Percentiles rank a stretch among this genome's conserved stretches.
These are phyloP conservation scores for Atkinsonella hypoxylon DNA, from an alignment of 2,329 filamentous ascomycete genomes.

Conservation along the genomic window DNA sequence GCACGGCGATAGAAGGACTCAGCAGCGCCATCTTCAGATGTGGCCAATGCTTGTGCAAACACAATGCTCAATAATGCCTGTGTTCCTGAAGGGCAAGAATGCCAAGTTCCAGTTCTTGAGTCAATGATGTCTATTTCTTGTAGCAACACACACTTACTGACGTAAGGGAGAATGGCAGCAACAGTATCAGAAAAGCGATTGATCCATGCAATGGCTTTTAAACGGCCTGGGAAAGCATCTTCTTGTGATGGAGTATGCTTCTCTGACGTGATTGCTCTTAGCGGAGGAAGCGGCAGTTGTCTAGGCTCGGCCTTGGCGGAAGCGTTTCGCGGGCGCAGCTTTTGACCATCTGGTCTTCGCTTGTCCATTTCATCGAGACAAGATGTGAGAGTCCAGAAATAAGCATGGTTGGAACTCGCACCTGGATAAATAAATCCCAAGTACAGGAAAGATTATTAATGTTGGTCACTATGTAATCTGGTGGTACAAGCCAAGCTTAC, in stretches of 20 bases:
- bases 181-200: slow-evolving; percentile 17
- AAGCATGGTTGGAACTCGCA: slow-evolving; percentile 18
- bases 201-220: slow-evolving; percentile 12
- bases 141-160: slow-evolving; percentile 12
- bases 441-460: neutral
- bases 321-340: slow-evolving; percentile 4
- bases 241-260: neutral
- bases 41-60: slow-evolving; percentile 17
- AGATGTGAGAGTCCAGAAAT: slow-evolving; percentile 16
- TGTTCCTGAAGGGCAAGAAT: neutral
- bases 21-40: slow-evolving; percentile 9
- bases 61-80: slow-evolving; percentile 16
- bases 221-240: slow-evolving; percentile 9
- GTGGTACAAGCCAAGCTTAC: slow-evolving; percentile 5
- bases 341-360: slow-evolving; percentile 5
- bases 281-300: slow-evolving; percentile 1
- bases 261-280: neutral
- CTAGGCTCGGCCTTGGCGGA: neutral
- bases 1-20: slow-evolving; percentile 18
- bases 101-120: slow-evolving; percentile 6
- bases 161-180: slow-evolving; percentile 16
- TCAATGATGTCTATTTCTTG: slow-evolving; percentile 11
- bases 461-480: neutral
- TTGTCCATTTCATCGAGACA: slow-evolving; percentile 15
- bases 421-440: slow-evolving; percentile 8